A percentile compares a stretch with the other conserved stretches of the same genome.
Evolutionary conservation across 768 basidiomycete species (phyloP).

Genomic region (Boletus pseudo-olivaceus): DNA sequence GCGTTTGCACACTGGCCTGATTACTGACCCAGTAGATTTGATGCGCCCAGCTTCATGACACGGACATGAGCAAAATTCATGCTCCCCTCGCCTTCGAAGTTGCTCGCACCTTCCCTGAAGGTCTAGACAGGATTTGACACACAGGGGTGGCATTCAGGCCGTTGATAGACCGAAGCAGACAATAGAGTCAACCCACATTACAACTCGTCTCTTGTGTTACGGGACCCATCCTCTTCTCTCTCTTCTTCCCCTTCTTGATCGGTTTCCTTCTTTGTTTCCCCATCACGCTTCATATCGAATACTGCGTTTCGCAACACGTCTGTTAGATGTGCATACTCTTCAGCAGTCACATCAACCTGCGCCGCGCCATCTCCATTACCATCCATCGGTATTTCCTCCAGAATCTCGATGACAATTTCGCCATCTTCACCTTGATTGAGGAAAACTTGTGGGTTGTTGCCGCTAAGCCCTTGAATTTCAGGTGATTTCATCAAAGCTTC

Average conservation of each 20-base stretch:
- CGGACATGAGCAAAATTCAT: conserved; percentile 23
- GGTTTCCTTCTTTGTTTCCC: conserved; percentile 18
- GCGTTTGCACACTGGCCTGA: conserved; percentile 7
- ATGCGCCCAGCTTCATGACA: conserved; percentile 20
- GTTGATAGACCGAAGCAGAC: conserved; percentile 8
- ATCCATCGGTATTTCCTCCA: conserved; percentile 43
- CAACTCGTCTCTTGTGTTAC: conserved; percentile 30
- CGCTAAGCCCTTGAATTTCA: conserved; percentile 27
- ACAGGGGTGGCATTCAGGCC: conserved; percentile 14
- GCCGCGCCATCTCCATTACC: conserved; percentile 19
- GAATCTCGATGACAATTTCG: conserved; percentile 41
- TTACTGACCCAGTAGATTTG: conserved; percentile 5
- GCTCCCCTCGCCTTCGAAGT: conserved; percentile 1
- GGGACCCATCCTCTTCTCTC: conserved; percentile 32
- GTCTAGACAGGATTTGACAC: conserved; percentile 7
- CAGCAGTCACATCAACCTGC: conserved; percentile 32
- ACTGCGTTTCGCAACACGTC: conserved; percentile 54
- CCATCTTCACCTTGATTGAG: conserved; percentile 42
- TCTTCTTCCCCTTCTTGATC: conserved; percentile 27
- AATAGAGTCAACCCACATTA: conserved; percentile 26
- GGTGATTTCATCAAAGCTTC: conserved; percentile 30
- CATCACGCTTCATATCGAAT: conserved; percentile 43
- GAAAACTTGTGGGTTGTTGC: conserved; percentile 36
- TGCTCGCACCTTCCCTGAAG: neutral
- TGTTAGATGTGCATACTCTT: conserved; percentile 42